phyloP scores from a whole-genome alignment of 139 green algal species.

The Chlorella sorokiniana region DNA sequence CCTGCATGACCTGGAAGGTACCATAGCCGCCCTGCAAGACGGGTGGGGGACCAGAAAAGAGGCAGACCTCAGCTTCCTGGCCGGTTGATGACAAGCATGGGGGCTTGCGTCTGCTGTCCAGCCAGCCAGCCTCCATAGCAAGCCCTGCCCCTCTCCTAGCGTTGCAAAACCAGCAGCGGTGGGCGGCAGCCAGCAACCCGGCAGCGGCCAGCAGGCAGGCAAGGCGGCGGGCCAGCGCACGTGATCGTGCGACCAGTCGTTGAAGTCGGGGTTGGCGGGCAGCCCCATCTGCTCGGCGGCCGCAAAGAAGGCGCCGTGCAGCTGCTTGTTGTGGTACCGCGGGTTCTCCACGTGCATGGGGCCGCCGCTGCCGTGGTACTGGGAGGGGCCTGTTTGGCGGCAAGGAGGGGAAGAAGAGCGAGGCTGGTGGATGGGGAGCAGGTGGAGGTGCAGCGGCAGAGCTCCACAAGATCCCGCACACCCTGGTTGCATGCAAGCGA shows the following conservation, averaged over 20 bases:
- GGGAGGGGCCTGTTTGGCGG: neutral
- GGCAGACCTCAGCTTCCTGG: neutral
- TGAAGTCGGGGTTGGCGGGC: conserved; percentile 85
- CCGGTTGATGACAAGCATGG: neutral
- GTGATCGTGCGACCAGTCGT: conserved; percentile 80
- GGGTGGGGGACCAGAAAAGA: neutral
- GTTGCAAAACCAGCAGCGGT: neutral
- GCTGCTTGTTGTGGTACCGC: conserved; percentile 49
- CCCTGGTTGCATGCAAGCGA: neutral
- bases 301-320: conserved; percentile 80
- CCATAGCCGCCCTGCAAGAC: conserved; percentile 75
- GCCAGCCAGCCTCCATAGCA: too few relatives aligned
- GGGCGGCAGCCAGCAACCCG: neutral
- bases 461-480: neutral
- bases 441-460: too few relatives aligned
- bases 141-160: too few relatives aligned
- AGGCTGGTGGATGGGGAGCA: neutral
- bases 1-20: conserved; percentile 87
- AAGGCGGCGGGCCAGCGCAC: conserved; percentile 29
- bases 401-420: too few relatives aligned
- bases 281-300: conserved; percentile 68
- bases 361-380: conserved; percentile 67
- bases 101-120: too few relatives aligned
- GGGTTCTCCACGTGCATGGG: conserved; percentile 79
- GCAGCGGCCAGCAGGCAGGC: too few relatives aligned